Evolutionary conservation across 2,329 filamentous ascomycete species (phyloP), one percentile per base, ranked within the genome.

Genomic region (Arthrobotrys entomopaga): DNA sequence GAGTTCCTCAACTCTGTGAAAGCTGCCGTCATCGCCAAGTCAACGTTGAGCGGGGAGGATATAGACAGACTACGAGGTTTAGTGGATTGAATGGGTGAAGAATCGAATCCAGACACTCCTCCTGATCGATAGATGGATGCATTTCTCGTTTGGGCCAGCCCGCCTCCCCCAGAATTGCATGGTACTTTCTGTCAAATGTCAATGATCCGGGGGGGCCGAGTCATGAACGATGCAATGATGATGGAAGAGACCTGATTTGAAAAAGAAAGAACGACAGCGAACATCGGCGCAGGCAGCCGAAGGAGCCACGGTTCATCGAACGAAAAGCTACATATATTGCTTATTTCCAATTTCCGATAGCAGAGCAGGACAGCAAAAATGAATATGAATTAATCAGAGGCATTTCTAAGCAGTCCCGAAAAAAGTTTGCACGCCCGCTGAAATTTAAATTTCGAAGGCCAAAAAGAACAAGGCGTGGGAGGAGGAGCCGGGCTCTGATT

Each of bases 1-100:
- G 59, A 76, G 29, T 65, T 76, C 40, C 60, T 78, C 24, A 73
- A 29, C 43, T 61, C 46, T n/a, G 64, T 77, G 49, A 79, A 79
- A 67, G 69, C 59, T 53, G 77, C 77, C 19, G 77, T 76, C 38
- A 74, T 77, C 38, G 74, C 77, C 19, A 66, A 70, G 67, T 61
- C 65, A 50, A 60, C 65, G 19, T 26, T 78, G 34, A 60, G 60
- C 34, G 76, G 61, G 40, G 69, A 73, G 48, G 76, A 78, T 26
- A 50, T 77, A 48, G 74, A 69, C 15, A 42, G 58, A 34, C 69
- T 79, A 59, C 69, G 73, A 46, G 34, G 52, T 34, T 43, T 73
- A 46, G 53, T 60, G 19, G 3, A 26, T 26, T 3, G 24, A 7
- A 26, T 26, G 24, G 24, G 24, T 7, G n/a, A n/a, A n/a, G n/a